Evolutionary conservation across 345 rosid genomes (phyloP), one percentile per base, ranked within the genome.

Genomic region (Citropsis articulata): DNA sequence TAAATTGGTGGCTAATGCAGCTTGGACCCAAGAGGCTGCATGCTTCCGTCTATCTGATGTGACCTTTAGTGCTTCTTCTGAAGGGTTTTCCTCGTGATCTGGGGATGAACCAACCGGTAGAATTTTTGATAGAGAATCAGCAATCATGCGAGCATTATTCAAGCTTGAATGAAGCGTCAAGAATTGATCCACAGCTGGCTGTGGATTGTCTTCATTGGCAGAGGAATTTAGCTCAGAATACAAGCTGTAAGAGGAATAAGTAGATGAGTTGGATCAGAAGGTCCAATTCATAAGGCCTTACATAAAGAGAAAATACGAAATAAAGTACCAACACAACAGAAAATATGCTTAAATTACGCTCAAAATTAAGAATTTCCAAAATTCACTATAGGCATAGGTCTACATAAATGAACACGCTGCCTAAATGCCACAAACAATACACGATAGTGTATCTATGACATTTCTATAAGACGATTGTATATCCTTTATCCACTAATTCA

Each of bases 171-270:
- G 88, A 77, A 96, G 95, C 67, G 86, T 85, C 84, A 96, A 86
- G 86, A 94, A 96, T 83, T 89, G 92, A 83, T 96, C 98, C 71
- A 96, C 97, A 1, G 91, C 89, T 25, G 94, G 97, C 75, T 88
- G 92, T 24, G 98, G 98, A 84, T 91, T 91, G 65, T 92, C 97
- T 88, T 92, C 97, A 80, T 90, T 89, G 2, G 99, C 97, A 64
- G 92, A 82, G 36, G 88, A 82, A 64, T 87, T 83, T 75, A 96
- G 88, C 75, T 91, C 93, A 18, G 92, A 85, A 84, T 91, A 96
- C 81, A 80, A 79, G 72, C 99, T 96, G 89, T 88, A 84, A 48
- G 70, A 78, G 70, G 57, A 59, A 24, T 38, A 75, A 28, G 63
- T 69, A 31, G 63, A 80, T 6, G 12, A 48, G 69, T 74, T 18